Percentiles rank a stretch among this genome's conserved stretches.
Conservation (phyloP, 192 early-diverging fungal genomes). For the Entophlyctis helioformis region DNA sequence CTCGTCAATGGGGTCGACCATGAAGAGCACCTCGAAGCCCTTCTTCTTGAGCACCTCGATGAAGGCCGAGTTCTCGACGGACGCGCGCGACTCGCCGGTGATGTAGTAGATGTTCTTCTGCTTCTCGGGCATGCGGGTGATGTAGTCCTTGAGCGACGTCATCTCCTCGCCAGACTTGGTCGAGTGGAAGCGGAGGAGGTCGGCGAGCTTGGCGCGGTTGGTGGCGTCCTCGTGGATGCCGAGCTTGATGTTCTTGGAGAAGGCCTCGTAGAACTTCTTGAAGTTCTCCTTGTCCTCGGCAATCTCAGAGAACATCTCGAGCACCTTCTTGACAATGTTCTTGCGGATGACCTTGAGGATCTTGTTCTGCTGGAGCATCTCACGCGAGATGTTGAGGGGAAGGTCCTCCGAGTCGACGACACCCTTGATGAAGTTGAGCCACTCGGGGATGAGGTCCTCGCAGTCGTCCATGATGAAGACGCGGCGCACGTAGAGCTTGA, state of each 20-base stretch:
- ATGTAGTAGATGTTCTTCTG: slow-evolving; percentile 99
- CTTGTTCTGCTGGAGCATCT: slow-evolving; percentile 99
- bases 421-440: slow-evolving; percentile 99
- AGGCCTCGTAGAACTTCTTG: slow-evolving; percentile 98
- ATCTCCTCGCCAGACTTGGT: slow-evolving; percentile 97
- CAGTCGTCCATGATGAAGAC: slow-evolving; percentile 99
- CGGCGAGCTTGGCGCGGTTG: slow-evolving; percentile 94
- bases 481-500: slow-evolving; percentile 99
- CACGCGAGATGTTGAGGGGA: slow-evolving; percentile 99
- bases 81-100: slow-evolving; percentile 88
- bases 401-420: slow-evolving; percentile 99
- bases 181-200: slow-evolving; percentile 94
- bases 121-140: slow-evolving; percentile 99
- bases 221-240: slow-evolving; percentile 97
- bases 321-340: slow-evolving; percentile 98
- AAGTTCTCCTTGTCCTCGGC: slow-evolving; percentile 99
- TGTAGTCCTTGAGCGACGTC: slow-evolving; percentile 99
- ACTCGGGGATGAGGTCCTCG: slow-evolving; percentile 98
- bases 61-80: slow-evolving; percentile 96
- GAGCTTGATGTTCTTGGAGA: slow-evolving; percentile 99
- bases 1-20: slow-evolving; percentile 99
- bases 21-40: slow-evolving; percentile 96
- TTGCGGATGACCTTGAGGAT: slow-evolving; percentile 99
- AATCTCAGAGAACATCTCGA: slow-evolving; percentile 97
- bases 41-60: slow-evolving; percentile 98